Evolutionary conservation across 2,329 filamentous ascomycete genomes (phyloP), one percentile per base, ranked within the genome.

Genomic region (Byssochlamys sp.): DNA sequence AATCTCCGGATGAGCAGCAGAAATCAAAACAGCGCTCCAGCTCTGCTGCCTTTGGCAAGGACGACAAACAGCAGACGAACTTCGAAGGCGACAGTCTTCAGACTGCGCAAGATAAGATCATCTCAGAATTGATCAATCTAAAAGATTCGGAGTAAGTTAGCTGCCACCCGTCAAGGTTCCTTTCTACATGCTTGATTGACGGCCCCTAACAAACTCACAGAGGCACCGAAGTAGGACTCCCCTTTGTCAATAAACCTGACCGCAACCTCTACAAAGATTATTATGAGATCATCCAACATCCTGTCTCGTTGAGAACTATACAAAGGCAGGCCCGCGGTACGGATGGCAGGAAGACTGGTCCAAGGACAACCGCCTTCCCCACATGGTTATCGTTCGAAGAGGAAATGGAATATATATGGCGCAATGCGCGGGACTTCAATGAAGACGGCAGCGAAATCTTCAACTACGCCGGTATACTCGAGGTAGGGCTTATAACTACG

Each of bases 371-470:
- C 53, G 85, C 90, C 53, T 90, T 91, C 73, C 91, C 90, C 70
- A 88, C 78, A 54, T 96, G 91, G 91, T 81, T 85, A 57, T 81
- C 85, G 0, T 90, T 96, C 63, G 90, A 90, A 69, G 85, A 91
- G 56, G 88, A 89, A 66, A 81, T 89, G 11, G 88, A 85, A 65
- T 80, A 89, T 55, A 85, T 96, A 50, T 96, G 91, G 91, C 82
- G 81, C 53, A 96, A 96, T 71, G 90, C 91, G 0, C 88, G 85
- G 66, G 87, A 87, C 59, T 96, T 92, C 77, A 96, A 96, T 64
- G 90, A 96, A 71, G 91, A 96, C 68, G 89, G 87, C 3, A 96
- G 91, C 67, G 87, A 90, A 14, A 91, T 96, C 55, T 90, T 86
- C 62, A 79, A 83, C 25, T 78, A 94, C 60, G 90, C 90, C 0